phyloP scores from a whole-genome alignment of 305 asterid species.

The Fraxinus baroniana region DNA sequence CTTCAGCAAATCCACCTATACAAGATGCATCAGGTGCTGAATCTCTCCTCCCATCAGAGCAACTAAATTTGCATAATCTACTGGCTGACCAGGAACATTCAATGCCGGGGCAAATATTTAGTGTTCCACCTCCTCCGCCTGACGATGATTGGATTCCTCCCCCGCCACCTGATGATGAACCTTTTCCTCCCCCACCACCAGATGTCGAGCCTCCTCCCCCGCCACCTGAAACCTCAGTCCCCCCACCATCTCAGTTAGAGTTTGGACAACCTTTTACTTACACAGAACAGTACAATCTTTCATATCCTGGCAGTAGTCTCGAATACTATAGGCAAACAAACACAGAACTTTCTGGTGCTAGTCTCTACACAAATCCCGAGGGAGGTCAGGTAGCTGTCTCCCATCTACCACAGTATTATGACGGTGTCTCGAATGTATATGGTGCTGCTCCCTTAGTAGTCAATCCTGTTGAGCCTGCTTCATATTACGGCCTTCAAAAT shows the following conservation, averaged over 20 bases:
- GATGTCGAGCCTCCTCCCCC: constrained; percentile 14
- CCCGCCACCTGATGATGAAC: constrained; percentile 75
- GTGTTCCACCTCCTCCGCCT: constrained; percentile 67
- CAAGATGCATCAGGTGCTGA: constrained; percentile 37
- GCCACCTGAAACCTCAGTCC: constrained; percentile 53
- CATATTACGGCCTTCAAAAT: constrained; percentile 64
- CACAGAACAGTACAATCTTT: constrained; percentile 44
- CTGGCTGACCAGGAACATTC: constrained; percentile 29
- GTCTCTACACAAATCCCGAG: constrained; percentile 47
- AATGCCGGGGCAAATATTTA: constrained; percentile 25
- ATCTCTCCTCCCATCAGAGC: constrained; percentile 33
- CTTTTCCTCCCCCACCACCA: constrained; percentile 45
- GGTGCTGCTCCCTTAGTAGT: constrained; percentile 46
- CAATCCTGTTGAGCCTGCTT: constrained; percentile 51
- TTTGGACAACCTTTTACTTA: constrained; percentile 54
- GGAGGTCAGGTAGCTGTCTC: constrained; percentile 54
- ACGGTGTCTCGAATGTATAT: constrained; percentile 48
- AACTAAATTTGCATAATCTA: constrained; percentile 26
- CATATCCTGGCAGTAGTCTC: constrained; percentile 57
- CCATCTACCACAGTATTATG: constrained; percentile 63
- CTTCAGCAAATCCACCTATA: constrained; percentile 36
- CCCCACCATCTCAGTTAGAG: constrained; percentile 47
- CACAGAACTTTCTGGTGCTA: constrained; percentile 39
- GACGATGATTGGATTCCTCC: constrained; percentile 89
- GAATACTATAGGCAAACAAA: constrained; percentile 67